These are phyloP conservation scores for Xylariales sp. DNA, from an alignment of 2,329 filamentous ascomycete species.

Conservation along the genomic window DNA sequence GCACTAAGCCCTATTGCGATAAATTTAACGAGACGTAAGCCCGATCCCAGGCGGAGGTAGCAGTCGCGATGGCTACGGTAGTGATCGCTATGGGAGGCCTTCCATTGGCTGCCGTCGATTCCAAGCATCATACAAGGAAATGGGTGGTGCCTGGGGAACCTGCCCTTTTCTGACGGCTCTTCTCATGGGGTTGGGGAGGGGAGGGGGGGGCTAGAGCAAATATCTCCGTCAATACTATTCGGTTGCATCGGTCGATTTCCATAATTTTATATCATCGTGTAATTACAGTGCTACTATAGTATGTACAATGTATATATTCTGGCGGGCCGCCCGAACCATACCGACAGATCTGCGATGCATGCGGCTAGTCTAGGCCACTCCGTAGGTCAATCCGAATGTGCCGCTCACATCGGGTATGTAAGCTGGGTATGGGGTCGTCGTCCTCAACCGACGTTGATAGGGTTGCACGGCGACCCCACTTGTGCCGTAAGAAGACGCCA, in stretches of 20 bases:
- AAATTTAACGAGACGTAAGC: slow-evolving; percentile 53
- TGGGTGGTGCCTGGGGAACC: slow-evolving; percentile 9
- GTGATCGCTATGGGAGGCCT: slow-evolving; percentile 39
- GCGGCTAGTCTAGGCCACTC: background rate
- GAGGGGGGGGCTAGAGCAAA: background rate
- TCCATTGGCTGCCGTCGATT: slow-evolving; percentile 31
- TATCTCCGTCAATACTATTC: background rate
- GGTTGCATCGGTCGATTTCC: slow-evolving; percentile 19
- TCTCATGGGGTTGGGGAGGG: background rate
- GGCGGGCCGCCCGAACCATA: slow-evolving; percentile 2
- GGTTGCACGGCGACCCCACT: slow-evolving; percentile 30
- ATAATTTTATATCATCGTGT: background rate
- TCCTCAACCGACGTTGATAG: slow-evolving; percentile 16
- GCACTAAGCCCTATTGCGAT: slow-evolving; percentile 55
- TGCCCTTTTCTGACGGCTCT: background rate
- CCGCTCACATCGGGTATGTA: slow-evolving; percentile 8
- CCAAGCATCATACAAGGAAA: slow-evolving; percentile 6
- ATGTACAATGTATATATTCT: background rate
- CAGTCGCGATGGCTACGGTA: slow-evolving; percentile 27
- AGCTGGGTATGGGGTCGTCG: background rate
- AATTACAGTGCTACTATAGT: too few relatives aligned
- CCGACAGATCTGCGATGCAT: background rate
- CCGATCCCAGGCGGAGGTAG: slow-evolving; percentile 14
- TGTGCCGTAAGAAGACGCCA: slow-evolving; percentile 28
- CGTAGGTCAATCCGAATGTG: slow-evolving; percentile 10